Evolutionary conservation across 2,329 filamentous ascomycete genomes (phyloP).

Genomic region (Sporothrix dimorphospora): DNA sequence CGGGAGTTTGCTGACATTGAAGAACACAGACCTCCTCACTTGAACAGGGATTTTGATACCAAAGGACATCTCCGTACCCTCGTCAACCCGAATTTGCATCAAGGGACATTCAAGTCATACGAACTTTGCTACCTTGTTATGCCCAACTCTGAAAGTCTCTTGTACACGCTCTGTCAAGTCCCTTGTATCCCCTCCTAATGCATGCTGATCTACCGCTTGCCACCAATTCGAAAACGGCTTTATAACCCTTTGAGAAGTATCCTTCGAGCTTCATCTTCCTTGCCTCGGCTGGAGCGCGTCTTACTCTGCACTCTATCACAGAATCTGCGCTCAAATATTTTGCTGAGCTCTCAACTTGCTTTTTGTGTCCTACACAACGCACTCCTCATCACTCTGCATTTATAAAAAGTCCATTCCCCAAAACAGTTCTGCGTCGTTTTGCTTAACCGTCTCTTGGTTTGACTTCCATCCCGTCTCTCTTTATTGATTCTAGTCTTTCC

Average conservation of each 20-base stretch:
- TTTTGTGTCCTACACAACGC: not conserved
- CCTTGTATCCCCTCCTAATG: not conserved
- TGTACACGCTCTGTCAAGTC: not conserved
- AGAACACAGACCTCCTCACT: not conserved
- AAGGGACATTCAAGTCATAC: not conserved
- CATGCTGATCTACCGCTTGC: not conserved
- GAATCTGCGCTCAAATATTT: not conserved
- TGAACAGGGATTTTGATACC: not conserved
- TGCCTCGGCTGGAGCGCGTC: not conserved
- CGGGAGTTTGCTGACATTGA: not conserved
- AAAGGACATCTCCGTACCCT: too few species aligned
- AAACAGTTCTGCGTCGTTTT: not conserved
- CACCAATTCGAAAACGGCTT: not conserved
- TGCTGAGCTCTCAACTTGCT: not conserved
- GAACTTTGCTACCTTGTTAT: not conserved
- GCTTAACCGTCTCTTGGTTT: not conserved
- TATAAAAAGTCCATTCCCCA: not conserved
- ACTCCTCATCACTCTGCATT: not conserved
- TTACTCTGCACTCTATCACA: not conserved
- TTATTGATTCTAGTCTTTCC: not conserved
- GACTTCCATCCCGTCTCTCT: not conserved
- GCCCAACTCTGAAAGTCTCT: not conserved
- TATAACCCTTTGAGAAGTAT: not conserved
- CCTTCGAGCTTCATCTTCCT: not conserved
- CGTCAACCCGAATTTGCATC: not conserved